These are phyloP conservation scores for Rhodotorula toruloides DNA, from an alignment of 768 basidiomycete genomes.

Conservation along the genomic window DNA sequence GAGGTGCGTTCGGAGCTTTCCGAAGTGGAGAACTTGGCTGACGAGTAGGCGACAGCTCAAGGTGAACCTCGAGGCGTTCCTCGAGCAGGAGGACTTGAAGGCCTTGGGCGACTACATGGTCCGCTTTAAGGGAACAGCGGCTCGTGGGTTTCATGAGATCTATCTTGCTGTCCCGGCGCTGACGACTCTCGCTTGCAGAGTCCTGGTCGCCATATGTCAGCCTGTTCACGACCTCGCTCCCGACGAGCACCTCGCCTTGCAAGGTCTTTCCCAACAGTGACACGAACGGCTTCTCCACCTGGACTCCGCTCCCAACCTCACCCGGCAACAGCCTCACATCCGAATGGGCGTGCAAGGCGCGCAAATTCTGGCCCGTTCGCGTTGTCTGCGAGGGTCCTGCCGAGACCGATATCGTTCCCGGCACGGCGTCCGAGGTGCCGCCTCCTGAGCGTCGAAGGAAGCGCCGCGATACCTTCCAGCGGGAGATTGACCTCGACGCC, in stretches of 20 bases:
- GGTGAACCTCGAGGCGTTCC: slow-evolving; percentile 12
- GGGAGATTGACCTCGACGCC: slow-evolving; percentile 21
- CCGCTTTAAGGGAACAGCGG: slow-evolving; percentile 15
- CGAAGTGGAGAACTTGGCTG: neutral
- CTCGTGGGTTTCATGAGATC: neutral
- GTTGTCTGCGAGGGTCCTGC: slow-evolving; percentile 25
- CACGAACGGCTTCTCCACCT: neutral
- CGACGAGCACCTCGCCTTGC: neutral
- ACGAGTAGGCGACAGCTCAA: slow-evolving; percentile 1
- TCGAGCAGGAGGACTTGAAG: slow-evolving; percentile 14
- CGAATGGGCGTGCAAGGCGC: slow-evolving; percentile 29
- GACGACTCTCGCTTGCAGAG: neutral
- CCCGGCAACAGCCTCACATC: neutral
- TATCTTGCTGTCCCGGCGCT: neutral
- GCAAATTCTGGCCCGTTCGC: slow-evolving; percentile 34
- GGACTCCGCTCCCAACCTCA: slow-evolving; percentile 19
- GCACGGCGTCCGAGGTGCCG: neutral
- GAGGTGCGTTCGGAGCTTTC: neutral
- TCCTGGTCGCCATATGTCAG: slow-evolving; percentile 25
- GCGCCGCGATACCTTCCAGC: slow-evolving; percentile 29
- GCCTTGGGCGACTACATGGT: slow-evolving; percentile 29
- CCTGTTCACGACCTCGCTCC: slow-evolving; percentile 14
- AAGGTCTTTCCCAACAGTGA: slow-evolving; percentile 4
- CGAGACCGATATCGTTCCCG: neutral
- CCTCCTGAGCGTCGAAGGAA: neutral